Conservation (phyloP, 805 yeast genomes). For the Kodamaea kakaduensis region DNA sequence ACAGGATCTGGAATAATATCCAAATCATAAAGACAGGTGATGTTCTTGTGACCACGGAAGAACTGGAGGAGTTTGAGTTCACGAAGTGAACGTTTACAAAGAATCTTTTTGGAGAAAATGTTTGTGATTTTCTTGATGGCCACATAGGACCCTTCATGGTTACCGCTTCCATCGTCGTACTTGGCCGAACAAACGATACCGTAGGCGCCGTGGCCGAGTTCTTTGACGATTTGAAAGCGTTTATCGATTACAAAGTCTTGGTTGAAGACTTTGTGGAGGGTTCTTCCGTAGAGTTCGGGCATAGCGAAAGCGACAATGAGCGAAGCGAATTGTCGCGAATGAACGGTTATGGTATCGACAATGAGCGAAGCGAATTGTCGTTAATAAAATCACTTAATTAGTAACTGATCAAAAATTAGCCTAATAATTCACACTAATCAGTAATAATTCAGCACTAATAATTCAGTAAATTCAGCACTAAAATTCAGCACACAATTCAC, state of each 20-base stretch:
- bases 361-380: too few relatives aligned
- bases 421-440: too few relatives aligned
- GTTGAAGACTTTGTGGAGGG: conserved; percentile 46
- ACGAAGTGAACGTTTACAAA: conserved; percentile 87
- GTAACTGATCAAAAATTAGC: too few relatives aligned
- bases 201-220: conserved; percentile 96
- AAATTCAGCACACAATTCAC: too few relatives aligned
- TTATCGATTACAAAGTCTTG: conserved; percentile 92
- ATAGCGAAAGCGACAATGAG: too few relatives aligned
- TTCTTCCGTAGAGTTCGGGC: conserved; percentile 24
- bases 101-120: conserved; percentile 83
- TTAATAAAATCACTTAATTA: too few relatives aligned
- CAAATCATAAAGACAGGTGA: conserved; percentile 90
- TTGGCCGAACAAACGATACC: conserved; percentile 95
- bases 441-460: too few relatives aligned
- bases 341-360: too few relatives aligned
- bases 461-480: too few relatives aligned
- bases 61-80: conserved; percentile 88
- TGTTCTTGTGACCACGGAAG: conserved; percentile 94
- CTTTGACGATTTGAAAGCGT: conserved; percentile 84
- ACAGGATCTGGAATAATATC: conserved; percentile 74
- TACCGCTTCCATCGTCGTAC: conserved; percentile 65
- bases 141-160: conserved; percentile 43
- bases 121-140: conserved; percentile 97
- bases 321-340: too few relatives aligned